These are phyloP conservation scores for Fomitopsis pinicola DNA, from an alignment of 1,284 basidiomycete species.

Conservation along the genomic window DNA sequence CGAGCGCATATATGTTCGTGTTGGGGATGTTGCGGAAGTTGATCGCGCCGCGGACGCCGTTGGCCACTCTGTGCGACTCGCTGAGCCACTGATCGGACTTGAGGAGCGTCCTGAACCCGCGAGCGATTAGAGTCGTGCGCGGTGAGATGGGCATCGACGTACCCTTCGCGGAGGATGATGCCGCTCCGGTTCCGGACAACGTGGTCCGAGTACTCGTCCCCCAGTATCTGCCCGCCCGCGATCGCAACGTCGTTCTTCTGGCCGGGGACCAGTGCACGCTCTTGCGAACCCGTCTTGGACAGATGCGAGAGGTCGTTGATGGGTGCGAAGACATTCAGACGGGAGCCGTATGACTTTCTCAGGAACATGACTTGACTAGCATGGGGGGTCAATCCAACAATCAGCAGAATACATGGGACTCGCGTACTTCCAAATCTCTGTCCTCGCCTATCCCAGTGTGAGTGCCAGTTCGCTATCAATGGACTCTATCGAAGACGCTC, in stretches of 20 bases:
- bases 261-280: conserved; percentile 53
- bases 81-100: conserved; percentile 91
- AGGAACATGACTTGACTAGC: conserved; percentile 81
- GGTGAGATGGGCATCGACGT: conserved; percentile 20
- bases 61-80: conserved; percentile 59
- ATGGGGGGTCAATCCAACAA: not conserved
- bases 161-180: conserved; percentile 88
- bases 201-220: conserved; percentile 92
- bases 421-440: conserved; percentile 91
- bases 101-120: conserved; percentile 60
- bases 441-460: conserved; percentile 51
- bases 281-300: conserved; percentile 59
- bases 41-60: conserved; percentile 84
- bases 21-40: conserved; percentile 89
- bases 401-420: not conserved
- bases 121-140: not conserved
- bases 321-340: conserved; percentile 85
- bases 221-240: conserved; percentile 80
- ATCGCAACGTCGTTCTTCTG: conserved; percentile 75
- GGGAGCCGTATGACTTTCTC: conserved; percentile 71
- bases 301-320: conserved; percentile 82
- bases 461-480: not conserved
- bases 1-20: conserved; percentile 86
- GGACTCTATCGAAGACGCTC: conserved; percentile 12
- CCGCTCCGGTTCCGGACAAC: conserved; percentile 93